Evolutionary conservation across 192 early-diverging fungal species (phyloP).

Genomic region (Diversispora eburnea): DNA sequence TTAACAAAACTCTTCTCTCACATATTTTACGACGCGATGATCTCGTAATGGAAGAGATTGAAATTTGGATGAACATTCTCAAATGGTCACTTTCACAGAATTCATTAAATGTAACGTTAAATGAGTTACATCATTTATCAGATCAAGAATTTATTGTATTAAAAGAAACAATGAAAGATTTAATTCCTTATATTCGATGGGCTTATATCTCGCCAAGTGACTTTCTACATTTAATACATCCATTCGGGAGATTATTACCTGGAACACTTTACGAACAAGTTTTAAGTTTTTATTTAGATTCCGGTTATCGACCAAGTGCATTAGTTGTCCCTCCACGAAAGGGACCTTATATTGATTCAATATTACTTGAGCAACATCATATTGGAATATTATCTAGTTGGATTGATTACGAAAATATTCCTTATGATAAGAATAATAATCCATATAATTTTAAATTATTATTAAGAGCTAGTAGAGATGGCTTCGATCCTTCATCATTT

Average conservation of each 20-base stretch:
- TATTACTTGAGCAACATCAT: neutral
- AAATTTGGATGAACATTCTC: slow-evolving; percentile 16
- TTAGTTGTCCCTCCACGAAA: neutral
- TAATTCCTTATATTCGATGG: neutral
- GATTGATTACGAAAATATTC: neutral
- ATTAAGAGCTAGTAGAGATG: slow-evolving; percentile 9
- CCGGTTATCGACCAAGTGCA: neutral
- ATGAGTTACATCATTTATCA: neutral
- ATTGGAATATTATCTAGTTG: neutral
- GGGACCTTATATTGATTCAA: neutral
- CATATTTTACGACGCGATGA: slow-evolving; percentile 3
- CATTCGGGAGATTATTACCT: neutral
- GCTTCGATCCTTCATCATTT: slow-evolving; percentile 7
- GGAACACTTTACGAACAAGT: neutral
- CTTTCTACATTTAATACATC: slow-evolving; percentile 7
- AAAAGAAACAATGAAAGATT: neutral
- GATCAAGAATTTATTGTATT: slow-evolving; percentile 3
- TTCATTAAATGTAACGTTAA: neutral
- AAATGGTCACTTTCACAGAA: slow-evolving; percentile 23
- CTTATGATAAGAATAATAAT: neutral
- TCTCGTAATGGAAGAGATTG: slow-evolving; percentile 15
- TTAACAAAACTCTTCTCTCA: slow-evolving; percentile 4
- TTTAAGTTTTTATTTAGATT: slow-evolving; percentile 1
- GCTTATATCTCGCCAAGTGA: neutral
- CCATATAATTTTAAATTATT: slow-evolving; percentile 17